Evolutionary conservation across 768 basidiomycete species (phyloP), one percentile per base, ranked within the genome.

Genomic region (Amanita thiersii): DNA sequence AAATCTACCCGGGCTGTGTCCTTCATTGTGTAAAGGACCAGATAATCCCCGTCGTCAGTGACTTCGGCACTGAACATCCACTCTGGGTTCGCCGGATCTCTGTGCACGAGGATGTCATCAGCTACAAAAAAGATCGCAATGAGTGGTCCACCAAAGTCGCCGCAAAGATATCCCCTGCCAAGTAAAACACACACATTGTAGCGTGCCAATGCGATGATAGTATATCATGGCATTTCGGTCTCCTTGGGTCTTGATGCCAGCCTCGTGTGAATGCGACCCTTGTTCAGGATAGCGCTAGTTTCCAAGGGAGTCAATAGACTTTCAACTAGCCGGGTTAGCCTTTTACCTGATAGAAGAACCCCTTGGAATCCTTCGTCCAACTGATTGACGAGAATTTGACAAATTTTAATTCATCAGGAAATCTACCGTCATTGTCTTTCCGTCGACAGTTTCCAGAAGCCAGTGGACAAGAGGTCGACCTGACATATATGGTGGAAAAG

Each of bases 281-380:
- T 60, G 39, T 62, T 71, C 69, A 2, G 82, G 81, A 53, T 73
- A 86, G 11, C 85, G 73, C 68, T 72, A 31, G n/a, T n/a, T n/a
- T n/a, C n/a, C 20, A 65, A 3, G n/a, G 30, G 18, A 10, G 14
- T n/a, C 14, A 33, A 41, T 39, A 33, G 24, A 20, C 21, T 19
- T 34, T 20, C 17, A 29, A 8, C 23, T n/a, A 10, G 37, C 37
- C 39, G 14, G 37, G 17, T 12, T 17, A 18, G 18, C 0, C 15
- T 31, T 46, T 20, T 48, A 68, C 69, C 67, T 88, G 86, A 56
- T 91, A 91, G 61, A 90, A 86, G 60, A 90, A 87, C 1, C 88
- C 87, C 47, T 77, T 79, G 41, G 77, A 80, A 58, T 89, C 85
- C 42, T 77, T 74, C 3, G 79, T 79, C 88, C 87, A 90, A 19